Evolutionary conservation across 2,329 filamentous ascomycete genomes (phyloP).

Genomic region (Samsoniella hepiali): DNA sequence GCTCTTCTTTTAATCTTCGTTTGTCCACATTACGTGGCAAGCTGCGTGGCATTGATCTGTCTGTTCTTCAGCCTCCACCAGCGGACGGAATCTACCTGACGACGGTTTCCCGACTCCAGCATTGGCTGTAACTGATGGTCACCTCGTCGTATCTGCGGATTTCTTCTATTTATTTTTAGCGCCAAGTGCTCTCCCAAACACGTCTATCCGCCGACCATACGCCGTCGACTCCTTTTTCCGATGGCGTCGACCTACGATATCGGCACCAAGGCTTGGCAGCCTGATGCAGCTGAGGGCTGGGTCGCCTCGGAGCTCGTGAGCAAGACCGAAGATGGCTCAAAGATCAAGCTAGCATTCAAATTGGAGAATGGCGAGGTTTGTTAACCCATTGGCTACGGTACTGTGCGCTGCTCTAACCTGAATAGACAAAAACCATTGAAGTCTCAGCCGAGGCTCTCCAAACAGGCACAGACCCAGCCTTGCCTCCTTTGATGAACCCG

Average conservation of each 20-base stretch:
- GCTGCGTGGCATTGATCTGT: conserved; percentile 8
- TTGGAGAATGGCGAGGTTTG: conserved; percentile 89
- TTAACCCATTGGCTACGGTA: not conserved
- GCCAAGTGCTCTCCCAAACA: not conserved
- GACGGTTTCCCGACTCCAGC: conserved; percentile 1
- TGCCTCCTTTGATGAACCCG: conserved; percentile 96
- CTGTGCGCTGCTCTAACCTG: conserved; percentile 20
- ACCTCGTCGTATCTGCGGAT: not conserved
- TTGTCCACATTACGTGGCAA: conserved; percentile 7
- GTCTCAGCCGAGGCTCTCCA: conserved; percentile 74
- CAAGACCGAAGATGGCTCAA: conserved; percentile 79
- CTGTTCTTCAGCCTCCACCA: not conserved
- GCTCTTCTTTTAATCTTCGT: conserved; percentile 1
- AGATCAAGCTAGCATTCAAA: conserved; percentile 82
- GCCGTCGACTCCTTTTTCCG: conserved; percentile 28
- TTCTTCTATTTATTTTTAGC: not conserved
- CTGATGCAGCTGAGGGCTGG: conserved; percentile 94
- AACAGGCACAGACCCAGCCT: conserved; percentile 69
- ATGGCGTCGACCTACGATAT: conserved; percentile 97
- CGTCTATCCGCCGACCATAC: not conserved
- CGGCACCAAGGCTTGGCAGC: conserved; percentile 97
- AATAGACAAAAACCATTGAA: conserved; percentile 73
- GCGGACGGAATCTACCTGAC: not conserved
- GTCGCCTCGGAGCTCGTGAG: conserved; percentile 90
- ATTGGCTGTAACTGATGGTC: conserved; percentile 10